Conservation (phyloP, 2,329 filamentous ascomycete genomes). For the Ophiosphaerella korrae region DNA sequence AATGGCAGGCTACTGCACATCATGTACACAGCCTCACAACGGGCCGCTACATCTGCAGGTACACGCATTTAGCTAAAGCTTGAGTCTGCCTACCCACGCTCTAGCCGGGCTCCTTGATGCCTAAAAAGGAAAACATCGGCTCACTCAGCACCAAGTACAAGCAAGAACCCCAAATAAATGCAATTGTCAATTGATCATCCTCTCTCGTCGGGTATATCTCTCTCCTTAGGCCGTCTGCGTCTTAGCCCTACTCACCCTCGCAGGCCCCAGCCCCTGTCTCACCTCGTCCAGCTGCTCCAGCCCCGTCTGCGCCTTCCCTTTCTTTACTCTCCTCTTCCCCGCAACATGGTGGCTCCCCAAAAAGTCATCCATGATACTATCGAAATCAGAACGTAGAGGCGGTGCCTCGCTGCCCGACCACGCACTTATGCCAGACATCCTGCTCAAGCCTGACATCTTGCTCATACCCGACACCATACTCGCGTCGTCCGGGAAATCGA, state of each 20-base stretch:
- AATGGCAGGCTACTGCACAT: constrained; percentile 2
- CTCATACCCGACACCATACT: constrained; percentile 56
- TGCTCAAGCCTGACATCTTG: constrained; percentile 56
- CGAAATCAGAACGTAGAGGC: constrained; percentile 77
- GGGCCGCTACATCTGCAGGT: neutral
- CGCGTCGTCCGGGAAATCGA: constrained; percentile 49
- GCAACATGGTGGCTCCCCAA: constrained; percentile 73
- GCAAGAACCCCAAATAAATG: neutral
- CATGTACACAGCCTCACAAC: constrained; percentile 13
- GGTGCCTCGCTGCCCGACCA: constrained; percentile 48
- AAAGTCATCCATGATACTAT: constrained; percentile 92
- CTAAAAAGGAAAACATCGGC: neutral
- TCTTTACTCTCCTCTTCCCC: constrained; percentile 74
- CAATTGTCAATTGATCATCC: neutral
- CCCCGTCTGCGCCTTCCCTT: constrained; percentile 79
- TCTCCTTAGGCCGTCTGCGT: constrained; percentile 2
- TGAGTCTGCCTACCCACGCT: neutral
- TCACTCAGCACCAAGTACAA: neutral
- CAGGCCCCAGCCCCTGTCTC: constrained; percentile 76
- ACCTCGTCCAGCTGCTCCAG: constrained; percentile 92
- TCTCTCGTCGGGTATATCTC: neutral
- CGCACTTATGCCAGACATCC: constrained; percentile 44
- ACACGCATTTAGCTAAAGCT: neutral
- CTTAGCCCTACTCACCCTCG: constrained; percentile 57
- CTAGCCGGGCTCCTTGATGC: neutral